Evolutionary conservation across 2,329 filamentous ascomycete genomes (phyloP).

Genomic region (Epicoccum sorghinum): DNA sequence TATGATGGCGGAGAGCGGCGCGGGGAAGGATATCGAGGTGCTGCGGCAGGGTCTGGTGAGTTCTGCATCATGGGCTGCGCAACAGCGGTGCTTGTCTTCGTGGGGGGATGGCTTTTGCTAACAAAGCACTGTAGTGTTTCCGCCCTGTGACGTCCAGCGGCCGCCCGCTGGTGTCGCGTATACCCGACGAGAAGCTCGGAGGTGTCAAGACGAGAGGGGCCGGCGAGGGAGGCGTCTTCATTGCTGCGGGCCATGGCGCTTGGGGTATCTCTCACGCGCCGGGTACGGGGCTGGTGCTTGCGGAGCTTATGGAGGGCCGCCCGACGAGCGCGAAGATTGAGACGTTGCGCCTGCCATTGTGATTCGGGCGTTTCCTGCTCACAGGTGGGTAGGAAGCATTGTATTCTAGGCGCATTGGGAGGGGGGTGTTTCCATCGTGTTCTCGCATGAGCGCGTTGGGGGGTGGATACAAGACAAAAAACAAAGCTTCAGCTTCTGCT

Average conservation of each 20-base stretch:
- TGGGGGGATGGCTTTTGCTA: not conserved
- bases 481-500: too few species aligned
- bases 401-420: slow-evolving; percentile 1
- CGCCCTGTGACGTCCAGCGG: slow-evolving; percentile 71
- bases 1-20: slow-evolving; percentile 53
- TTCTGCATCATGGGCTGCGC: not conserved
- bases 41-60: slow-evolving; percentile 64
- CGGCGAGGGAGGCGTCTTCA: slow-evolving; percentile 67
- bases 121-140: slow-evolving; percentile 60
- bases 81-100: too few species aligned
- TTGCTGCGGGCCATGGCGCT: slow-evolving; percentile 75
- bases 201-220: slow-evolving; percentile 51
- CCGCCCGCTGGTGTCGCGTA: slow-evolving; percentile 65
- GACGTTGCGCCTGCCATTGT: slow-evolving; percentile 50
- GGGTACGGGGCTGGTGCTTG: slow-evolving; percentile 73
- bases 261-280: slow-evolving; percentile 67
- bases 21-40: slow-evolving; percentile 63
- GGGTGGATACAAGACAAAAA: not conserved
- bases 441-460: not conserved
- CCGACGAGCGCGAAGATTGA: slow-evolving; percentile 65
- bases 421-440: not conserved
- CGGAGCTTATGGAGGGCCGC: slow-evolving; percentile 70
- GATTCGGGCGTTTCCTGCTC: not conserved
- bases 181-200: slow-evolving; percentile 64
- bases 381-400: not conserved